Evolutionary conservation across 176 grass and related monocot species (phyloP), one percentile per base, ranked within the genome.

Genomic region (Phoenix roebelenii): DNA sequence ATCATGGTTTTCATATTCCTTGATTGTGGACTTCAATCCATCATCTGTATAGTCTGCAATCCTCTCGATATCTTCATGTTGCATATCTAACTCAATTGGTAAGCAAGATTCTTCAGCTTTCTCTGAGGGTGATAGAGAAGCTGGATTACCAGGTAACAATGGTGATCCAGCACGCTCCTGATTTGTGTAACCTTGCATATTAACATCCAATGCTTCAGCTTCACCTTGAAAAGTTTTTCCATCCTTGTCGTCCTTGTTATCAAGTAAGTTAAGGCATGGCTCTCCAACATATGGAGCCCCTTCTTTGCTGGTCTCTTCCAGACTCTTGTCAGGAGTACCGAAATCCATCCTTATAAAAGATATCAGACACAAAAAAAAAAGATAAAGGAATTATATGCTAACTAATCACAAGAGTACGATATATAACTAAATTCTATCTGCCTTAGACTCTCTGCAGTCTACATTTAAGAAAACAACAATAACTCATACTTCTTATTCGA

Each of bases 181-280:
- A 3, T 75, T 54, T 61, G 62, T 19, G 49, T 74, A 72, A 82
- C 55, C 76, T 70, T 82, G 61, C 64, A 79, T 64, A 23, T 50
- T 77, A 54, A 58, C 68, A 79, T 79, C 77, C 66, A 74, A 26
- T 55, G 24, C 32, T 55, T 77, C 57, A 69, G 73, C 66, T 20
- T 67, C 79, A 69, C 79, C 67, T 24, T 76, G 32, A 50, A 66
- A 57, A 73, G 61, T 20, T 68, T 48, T 63, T 63, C 49, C 67
- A 16, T 22, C 68, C 44, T 90, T 72, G 63, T 76, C 76, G 64
- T 70, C 76, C 69, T 79, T 77, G 66, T 85, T 72, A 30, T 82
- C 82, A 70, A 70, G 59, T 61, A 72, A 67, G 72, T 73, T 76
- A 70, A 16, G 18, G 61, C 77, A 67, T 66, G 70, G 49, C 65